These are phyloP conservation scores for Colletotrichum truncatum DNA, from an alignment of 2,329 filamentous ascomycete species.

Conservation along the genomic window DNA sequence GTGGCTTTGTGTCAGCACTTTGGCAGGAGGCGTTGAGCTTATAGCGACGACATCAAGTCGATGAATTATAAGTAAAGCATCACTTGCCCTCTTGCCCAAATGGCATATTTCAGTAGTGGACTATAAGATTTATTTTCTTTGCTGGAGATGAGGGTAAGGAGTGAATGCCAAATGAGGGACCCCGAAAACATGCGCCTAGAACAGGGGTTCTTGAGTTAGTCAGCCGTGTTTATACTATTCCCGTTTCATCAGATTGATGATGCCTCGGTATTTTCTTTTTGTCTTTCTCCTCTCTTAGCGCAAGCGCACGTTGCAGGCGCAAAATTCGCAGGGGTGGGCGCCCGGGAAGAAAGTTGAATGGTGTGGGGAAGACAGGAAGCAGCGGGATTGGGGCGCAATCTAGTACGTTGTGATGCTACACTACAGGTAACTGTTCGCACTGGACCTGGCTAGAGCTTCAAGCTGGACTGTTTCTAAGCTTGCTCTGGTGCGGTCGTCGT, in stretches of 20 bases:
- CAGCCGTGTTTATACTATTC: not conserved
- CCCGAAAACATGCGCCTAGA: not conserved
- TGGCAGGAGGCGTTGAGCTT: not conserved
- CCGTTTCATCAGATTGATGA: constrained; percentile 4
- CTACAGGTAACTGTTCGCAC: not conserved
- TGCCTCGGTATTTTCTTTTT: constrained; percentile 21
- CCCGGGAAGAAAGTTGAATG: too few species aligned
- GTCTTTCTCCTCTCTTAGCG: too few species aligned
- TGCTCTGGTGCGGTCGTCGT: not conserved
- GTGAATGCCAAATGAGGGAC: not conserved
- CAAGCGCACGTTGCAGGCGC: not conserved
- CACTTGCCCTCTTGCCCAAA: not conserved
- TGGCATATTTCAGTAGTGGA: not conserved
- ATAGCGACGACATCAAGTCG: not conserved
- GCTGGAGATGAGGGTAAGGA: too few species aligned
- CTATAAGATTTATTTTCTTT: too few species aligned
- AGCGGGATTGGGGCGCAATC: not conserved
- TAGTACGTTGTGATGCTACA: too few species aligned
- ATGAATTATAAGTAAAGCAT: too few species aligned
- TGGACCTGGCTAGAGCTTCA: not conserved
- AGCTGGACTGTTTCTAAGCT: not conserved
- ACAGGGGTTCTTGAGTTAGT: constrained; percentile 5
- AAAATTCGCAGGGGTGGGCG: constrained; percentile 12
- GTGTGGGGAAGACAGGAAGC: constrained; percentile 9
- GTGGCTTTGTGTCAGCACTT: not conserved